Base-by-base conservation (phyloP, 805 yeast species). In the Spathaspora boniae region DNA sequence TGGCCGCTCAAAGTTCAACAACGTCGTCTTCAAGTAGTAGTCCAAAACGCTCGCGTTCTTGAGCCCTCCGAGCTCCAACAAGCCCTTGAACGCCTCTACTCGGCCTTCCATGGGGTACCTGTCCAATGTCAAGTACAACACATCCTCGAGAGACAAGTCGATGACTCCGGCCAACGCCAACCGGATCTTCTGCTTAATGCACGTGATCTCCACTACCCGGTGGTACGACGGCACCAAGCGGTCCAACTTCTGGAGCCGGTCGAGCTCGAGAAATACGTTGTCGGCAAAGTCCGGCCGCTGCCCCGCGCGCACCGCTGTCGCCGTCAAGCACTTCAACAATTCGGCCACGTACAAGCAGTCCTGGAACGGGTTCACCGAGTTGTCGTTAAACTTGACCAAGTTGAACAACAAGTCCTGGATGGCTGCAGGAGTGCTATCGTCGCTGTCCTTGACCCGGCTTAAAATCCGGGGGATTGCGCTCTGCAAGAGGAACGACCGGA, bases 201-300 rank as follows among this genome's bases (percentile, higher is more conserved):
- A 76, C 4, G 76, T 62, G 18, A 67, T 58, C 12, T 88, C 70
- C 26, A 85, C 63, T 24, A 70, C 43, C 38, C 72, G 54, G 34
- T 78, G 81, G 42, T 74, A 78, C 0, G 95, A 81, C 1, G 96
- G 91, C 6, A 82, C 69, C 94, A 94, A 87, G 28, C 75, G 79
- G 50, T 91, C 98, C 61, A 93, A 70, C 42, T 88, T 78, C 45
- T 79, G 77, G 41, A 80, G 72, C 40, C 97, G 71, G 37, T 80
- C 77, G 30, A 93, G 65, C 51, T 89, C 97, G 5, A 72, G 69
- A 6, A 80, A 34, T 4, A 60, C 70, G n/a, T 44, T 50, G 8
- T 42, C 43, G 7, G 51, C 41, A 29, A 64, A 61, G 3, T n/a
- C 23, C 17, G 21, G 11, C 5, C 4, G 12, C 33, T 38, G 41